Evolutionary conservation across 1,284 basidiomycete species (phyloP), one percentile per base, ranked within the genome.

Genomic region (Cryptococcus neoformans): DNA sequence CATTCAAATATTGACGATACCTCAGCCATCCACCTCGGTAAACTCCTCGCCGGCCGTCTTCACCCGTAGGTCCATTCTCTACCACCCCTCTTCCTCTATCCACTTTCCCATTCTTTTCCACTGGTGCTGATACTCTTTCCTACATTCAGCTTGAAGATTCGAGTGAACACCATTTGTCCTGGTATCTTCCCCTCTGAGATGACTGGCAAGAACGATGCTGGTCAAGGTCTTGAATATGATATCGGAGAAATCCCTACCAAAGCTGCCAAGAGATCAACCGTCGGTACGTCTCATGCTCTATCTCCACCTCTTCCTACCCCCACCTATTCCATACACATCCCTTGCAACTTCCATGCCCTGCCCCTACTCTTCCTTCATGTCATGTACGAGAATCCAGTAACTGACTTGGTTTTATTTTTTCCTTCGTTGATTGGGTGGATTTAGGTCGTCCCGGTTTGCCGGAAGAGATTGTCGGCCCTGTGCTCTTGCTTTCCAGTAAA

Each of bases 391-490:
- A 36, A 0, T 3, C 28, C 28, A 28, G 28, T 28, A 28, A 11
- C 12, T 53, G 56, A 41, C 39, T 28, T 28, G 3, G 2, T 28
- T 4, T 28, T 28, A 21, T 28, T 28, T 28, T 28, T 28, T 1
- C 28, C 28, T 28, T 28, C 4, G 28, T 28, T 28, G 28, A 3
- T 28, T 28, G 28, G 28, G 4, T 28, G 28, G 28, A 28, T 28
- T 3, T 49, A 73, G 72, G 72, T 35, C 73, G 75, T 28, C 69
- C 67, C 2, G 76, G 76, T 5, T 39, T 62, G 11, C 67, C 67
- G 11, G 67, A 74, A 46, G 76, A 78, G 60, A 78, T 78, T 44
- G 69, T 72, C 39, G 75, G 75, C 7, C 74, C 75, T 6, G 65
- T 66, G 11, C 54, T 78, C 16, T 49, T 78, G 48, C 68, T 78